A percentile compares a stretch with the other conserved stretches of the same genome.
Evolutionary conservation across 192 early-diverging fungal genomes (phyloP).

Genomic region (Coemansia sp.): DNA sequence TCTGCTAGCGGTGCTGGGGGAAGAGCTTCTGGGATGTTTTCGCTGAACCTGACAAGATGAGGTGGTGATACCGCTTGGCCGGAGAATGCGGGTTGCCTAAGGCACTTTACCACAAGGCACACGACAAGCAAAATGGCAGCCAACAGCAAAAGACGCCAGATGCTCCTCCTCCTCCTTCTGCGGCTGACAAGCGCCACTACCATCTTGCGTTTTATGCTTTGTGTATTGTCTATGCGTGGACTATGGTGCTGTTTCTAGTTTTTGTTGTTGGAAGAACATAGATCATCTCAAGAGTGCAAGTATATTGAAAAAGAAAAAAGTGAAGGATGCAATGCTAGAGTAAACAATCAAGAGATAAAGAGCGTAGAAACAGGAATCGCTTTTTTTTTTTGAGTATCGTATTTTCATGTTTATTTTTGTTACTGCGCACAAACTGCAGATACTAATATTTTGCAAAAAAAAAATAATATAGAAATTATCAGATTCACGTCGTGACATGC

Average conservation of each 20-base stretch:
- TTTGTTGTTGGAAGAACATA: neutral
- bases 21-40: slow-evolving; percentile 15
- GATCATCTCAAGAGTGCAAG: neutral
- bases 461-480: no score
- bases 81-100: neutral
- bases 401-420: no score
- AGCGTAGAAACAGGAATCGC: no score
- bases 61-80: neutral
- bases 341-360: no score
- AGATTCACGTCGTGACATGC: no score
- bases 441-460: no score
- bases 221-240: no score
- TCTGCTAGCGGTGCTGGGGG: neutral
- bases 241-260: neutral
- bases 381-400: no score
- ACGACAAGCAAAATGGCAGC: neutral
- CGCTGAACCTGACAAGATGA: slow-evolving; percentile 6
- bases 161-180: neutral
- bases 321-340: neutral
- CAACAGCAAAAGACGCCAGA: neutral
- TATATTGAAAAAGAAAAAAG: neutral
- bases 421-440: no score
- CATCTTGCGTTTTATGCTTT: no score
- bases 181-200: neutral
- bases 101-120: neutral